A percentile compares a stretch with the other conserved stretches of the same genome.
phyloP scores from a whole-genome alignment of 116 monocot species.

The Cymodocea nodosa region DNA sequence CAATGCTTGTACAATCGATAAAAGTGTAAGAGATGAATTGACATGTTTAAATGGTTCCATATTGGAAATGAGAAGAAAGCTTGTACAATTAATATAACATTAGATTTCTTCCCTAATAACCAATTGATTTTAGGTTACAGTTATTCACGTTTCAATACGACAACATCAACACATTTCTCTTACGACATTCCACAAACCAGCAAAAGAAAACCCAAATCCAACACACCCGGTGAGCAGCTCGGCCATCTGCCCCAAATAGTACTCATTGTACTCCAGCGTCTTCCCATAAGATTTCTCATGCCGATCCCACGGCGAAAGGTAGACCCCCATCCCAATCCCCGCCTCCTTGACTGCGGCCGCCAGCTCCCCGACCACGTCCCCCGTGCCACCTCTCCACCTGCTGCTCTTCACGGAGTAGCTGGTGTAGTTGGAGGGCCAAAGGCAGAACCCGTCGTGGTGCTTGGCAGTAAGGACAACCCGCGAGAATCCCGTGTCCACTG shows the following conservation, averaged over 20 bases:
- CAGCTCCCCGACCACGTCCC: slow-evolving; percentile 68
- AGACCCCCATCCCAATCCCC: slow-evolving; percentile 65
- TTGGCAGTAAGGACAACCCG: slow-evolving; percentile 75
- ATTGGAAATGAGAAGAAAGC: no score
- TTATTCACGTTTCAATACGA: no score
- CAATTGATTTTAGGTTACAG: no score
- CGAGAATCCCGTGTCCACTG: slow-evolving; percentile 48
- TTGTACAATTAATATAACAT: no score
- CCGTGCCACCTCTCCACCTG: slow-evolving; percentile 45
- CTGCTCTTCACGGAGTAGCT: slow-evolving; percentile 63
- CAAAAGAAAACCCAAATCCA: not conserved
- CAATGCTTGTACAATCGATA: no score
- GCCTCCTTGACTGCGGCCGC: slow-evolving; percentile 44
- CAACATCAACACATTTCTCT: no score
- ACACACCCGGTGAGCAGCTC: slow-evolving; percentile 67
- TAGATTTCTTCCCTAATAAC: no score
- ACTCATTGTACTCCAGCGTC: slow-evolving; percentile 65
- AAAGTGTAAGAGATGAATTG: no score
- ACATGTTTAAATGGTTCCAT: no score
- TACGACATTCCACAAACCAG: no score
- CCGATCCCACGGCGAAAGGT: slow-evolving; percentile 92
- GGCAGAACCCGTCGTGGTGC: slow-evolving; percentile 98
- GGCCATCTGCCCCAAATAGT: slow-evolving; percentile 77
- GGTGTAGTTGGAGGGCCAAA: slow-evolving; percentile 86
- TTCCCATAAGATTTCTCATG: slow-evolving; percentile 65